Conservation (phyloP, 768 basidiomycete species). For the Termitomyces sp. region DNA sequence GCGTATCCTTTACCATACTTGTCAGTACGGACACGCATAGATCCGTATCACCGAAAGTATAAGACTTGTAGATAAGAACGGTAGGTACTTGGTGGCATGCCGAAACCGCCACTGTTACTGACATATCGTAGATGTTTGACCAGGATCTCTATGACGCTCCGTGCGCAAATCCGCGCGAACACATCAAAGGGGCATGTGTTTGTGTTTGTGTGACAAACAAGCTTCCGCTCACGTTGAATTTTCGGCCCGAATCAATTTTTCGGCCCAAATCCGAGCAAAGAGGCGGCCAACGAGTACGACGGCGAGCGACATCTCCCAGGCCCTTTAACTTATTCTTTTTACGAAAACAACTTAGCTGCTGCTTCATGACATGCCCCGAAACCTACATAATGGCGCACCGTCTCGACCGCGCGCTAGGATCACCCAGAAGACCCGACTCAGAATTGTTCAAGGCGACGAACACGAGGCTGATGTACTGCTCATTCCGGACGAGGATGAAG, state of each 20-base stretch:
- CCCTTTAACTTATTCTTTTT: slow-evolving; percentile 30
- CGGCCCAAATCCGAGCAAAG: slow-evolving; percentile 59
- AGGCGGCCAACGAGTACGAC: slow-evolving; percentile 45
- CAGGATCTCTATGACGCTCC: background rate
- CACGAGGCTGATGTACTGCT: slow-evolving; percentile 77
- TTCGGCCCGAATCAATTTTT: slow-evolving; percentile 56
- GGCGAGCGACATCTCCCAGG: slow-evolving; percentile 16
- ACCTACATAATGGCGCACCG: slow-evolving; percentile 69
- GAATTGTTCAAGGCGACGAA: slow-evolving; percentile 72
- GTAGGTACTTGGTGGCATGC: background rate
- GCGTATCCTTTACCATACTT: background rate
- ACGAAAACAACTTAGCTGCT: slow-evolving; percentile 27
- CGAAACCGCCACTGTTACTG: background rate
- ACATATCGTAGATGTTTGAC: background rate
- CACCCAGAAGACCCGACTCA: slow-evolving; percentile 89
- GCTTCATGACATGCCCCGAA: slow-evolving; percentile 86
- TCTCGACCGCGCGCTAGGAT: slow-evolving; percentile 83
- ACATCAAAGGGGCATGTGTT: slow-evolving; percentile 13
- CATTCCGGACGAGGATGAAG: slow-evolving; percentile 84
- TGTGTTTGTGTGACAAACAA: slow-evolving; percentile 32
- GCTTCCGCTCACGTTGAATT: slow-evolving; percentile 32
- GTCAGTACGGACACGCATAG: background rate
- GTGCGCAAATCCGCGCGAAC: background rate
- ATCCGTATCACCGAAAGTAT: background rate
- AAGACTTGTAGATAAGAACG: background rate